Conservation (phyloP, 768 basidiomycete species). For the Suillus variegatus region DNA sequence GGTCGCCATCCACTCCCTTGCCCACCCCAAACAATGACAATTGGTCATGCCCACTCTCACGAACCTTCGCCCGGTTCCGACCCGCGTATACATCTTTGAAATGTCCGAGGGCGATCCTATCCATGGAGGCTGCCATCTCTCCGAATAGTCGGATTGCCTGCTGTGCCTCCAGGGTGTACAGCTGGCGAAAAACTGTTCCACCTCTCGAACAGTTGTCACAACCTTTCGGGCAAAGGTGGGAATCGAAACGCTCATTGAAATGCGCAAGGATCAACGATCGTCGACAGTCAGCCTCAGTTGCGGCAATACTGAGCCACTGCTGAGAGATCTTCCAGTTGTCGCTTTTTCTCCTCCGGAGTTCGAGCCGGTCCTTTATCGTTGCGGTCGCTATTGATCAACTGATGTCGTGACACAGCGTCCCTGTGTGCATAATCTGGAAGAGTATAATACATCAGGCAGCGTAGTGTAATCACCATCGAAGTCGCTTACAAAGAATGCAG, state of each 20-base stretch:
- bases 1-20: constrained; percentile 53
- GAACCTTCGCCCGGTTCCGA: constrained; percentile 47
- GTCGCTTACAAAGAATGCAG: constrained; percentile 79
- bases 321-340: constrained; percentile 63
- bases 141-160: constrained; percentile 61
- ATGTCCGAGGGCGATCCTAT: constrained; percentile 59
- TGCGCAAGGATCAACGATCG: constrained; percentile 86
- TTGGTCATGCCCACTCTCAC: constrained; percentile 47
- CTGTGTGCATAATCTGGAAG: constrained; percentile 60
- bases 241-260: constrained; percentile 82
- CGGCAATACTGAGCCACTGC: constrained; percentile 79
- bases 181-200: constrained; percentile 44
- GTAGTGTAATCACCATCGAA: neutral
- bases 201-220: constrained; percentile 84
- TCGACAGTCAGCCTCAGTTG: constrained; percentile 84
- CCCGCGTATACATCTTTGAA: constrained; percentile 70
- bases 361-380: constrained; percentile 36
- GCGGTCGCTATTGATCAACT: constrained; percentile 61
- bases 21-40: constrained; percentile 57
- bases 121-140: constrained; percentile 40
- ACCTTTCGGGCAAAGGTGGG: constrained; percentile 57
- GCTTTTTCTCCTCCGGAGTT: constrained; percentile 44
- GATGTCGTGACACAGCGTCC: constrained; percentile 57
- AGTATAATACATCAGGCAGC: neutral
- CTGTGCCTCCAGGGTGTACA: constrained; percentile 63